phyloP scores from a whole-genome alignment of 2,329 filamentous ascomycete species.

The Orbilia blumenaviensis region DNA sequence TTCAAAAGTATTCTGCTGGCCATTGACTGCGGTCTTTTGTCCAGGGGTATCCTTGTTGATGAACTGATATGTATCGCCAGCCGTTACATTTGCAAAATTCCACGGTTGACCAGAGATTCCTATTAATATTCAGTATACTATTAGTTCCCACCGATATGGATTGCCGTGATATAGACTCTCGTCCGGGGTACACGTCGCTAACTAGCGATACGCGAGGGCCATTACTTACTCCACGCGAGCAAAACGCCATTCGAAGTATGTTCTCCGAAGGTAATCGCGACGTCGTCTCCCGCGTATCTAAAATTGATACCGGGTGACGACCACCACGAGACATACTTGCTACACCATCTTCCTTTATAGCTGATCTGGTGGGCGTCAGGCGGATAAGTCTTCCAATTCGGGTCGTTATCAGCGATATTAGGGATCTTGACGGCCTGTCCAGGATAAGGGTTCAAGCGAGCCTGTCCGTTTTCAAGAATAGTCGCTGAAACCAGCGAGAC shows the following conservation, averaged over 20 bases:
- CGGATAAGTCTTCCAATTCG: constrained; percentile 65
- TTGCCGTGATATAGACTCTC: not conserved
- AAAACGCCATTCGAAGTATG: constrained; percentile 61
- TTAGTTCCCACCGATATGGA: too few relatives aligned
- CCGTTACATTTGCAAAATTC: constrained; percentile 70
- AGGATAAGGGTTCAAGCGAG: constrained; percentile 41
- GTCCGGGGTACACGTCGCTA: not conserved
- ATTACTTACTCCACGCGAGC: constrained; percentile 62
- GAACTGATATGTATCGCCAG: constrained; percentile 68
- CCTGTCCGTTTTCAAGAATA: constrained; percentile 44
- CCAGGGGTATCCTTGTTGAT: constrained; percentile 58
- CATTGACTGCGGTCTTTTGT: constrained; percentile 22
- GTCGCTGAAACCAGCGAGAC: constrained; percentile 21
- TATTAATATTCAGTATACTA: constrained; percentile 60
- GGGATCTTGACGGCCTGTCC: constrained; percentile 37
- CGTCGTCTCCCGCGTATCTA: constrained; percentile 66
- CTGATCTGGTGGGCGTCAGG: constrained; percentile 67
- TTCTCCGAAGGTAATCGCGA: constrained; percentile 47
- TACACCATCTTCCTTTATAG: constrained; percentile 72
- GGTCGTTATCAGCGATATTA: constrained; percentile 13
- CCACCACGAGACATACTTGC: constrained; percentile 70
- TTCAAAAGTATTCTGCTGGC: constrained; percentile 41
- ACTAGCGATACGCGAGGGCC: not conserved
- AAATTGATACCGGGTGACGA: constrained; percentile 69
- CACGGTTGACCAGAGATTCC: constrained; percentile 66